Evolutionary conservation across 106 monocot genomes (phyloP).

Genomic region (Acorus gramineus): DNA sequence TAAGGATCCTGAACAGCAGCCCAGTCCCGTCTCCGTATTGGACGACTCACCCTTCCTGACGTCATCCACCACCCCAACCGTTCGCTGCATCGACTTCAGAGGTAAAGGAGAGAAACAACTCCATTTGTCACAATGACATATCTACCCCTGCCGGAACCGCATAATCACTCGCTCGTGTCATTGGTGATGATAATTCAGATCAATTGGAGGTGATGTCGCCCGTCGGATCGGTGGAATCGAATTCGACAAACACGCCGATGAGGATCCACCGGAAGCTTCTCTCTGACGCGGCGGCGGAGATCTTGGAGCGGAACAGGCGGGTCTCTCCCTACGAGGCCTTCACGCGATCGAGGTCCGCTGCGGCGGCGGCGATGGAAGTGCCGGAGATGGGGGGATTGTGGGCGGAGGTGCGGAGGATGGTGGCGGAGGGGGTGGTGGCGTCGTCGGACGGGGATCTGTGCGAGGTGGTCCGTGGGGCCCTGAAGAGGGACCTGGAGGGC

Average conservation of each 20-base stretch:
- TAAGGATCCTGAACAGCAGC: neutral
- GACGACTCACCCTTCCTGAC: slow-evolving; percentile 19
- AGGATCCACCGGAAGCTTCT: slow-evolving; percentile 43
- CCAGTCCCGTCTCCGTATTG: no score
- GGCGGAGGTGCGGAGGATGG: slow-evolving; percentile 42
- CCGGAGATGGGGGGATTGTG: slow-evolving; percentile 25
- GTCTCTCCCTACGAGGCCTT: slow-evolving; percentile 49
- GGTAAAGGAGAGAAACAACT: slow-evolving; percentile 10
- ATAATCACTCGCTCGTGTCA: no score
- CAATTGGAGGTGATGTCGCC: slow-evolving; percentile 7
- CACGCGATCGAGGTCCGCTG: neutral
- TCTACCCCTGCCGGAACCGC: no score
- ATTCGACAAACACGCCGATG: slow-evolving; percentile 46
- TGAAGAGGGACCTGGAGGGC: slow-evolving; percentile 41
- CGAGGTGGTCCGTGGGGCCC: slow-evolving; percentile 28
- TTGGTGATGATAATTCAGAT: slow-evolving; percentile 10
- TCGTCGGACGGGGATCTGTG: slow-evolving; percentile 34
- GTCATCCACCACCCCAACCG: neutral
- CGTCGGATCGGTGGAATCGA: slow-evolving; percentile 23
- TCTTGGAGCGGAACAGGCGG: slow-evolving; percentile 23
- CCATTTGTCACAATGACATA: no score
- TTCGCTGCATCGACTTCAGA: slow-evolving; percentile 43
- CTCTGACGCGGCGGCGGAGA: slow-evolving; percentile 62
- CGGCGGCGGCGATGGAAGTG: neutral
- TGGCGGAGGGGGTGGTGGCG: slow-evolving; percentile 3